phyloP scores from a whole-genome alignment of 768 basidiomycete genomes.

The Auriscalpium vulgare region DNA sequence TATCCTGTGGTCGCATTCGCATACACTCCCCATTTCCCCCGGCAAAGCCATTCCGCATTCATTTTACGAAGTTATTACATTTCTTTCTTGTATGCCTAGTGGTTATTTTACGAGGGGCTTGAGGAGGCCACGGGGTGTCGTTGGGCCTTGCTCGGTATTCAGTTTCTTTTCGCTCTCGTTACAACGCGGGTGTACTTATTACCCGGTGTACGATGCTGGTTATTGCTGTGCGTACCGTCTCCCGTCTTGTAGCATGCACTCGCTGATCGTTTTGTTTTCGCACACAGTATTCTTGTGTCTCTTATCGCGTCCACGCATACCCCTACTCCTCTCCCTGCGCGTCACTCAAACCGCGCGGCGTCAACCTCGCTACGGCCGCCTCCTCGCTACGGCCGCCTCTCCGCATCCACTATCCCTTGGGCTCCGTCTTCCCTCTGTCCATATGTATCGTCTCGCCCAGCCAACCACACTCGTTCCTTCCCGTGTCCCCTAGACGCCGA shows the following conservation, averaged over 20 bases:
- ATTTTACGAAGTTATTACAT: conserved; percentile 14
- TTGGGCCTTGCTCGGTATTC: not conserved
- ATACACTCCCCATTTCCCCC: conserved; percentile 5
- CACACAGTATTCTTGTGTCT: not conserved
- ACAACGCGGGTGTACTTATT: not conserved
- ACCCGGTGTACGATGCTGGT: conserved; percentile 12
- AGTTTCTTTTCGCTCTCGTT: conserved; percentile 6
- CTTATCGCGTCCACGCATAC: conserved; percentile 2
- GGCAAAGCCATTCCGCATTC: conserved; percentile 3
- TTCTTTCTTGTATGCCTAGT: conserved; percentile 12
- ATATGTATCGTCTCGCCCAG: not conserved
- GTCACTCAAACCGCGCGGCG: not conserved
- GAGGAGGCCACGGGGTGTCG: conserved; percentile 3
- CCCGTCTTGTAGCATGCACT: not conserved
- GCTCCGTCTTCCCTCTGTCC: not conserved
- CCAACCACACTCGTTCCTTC: not conserved
- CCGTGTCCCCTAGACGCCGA: not conserved
- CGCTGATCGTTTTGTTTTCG: not conserved
- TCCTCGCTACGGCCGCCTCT: not conserved
- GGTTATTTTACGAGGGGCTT: conserved; percentile 3
- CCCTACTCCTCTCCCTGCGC: not conserved
- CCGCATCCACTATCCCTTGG: not conserved
- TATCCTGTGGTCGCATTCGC: not conserved
- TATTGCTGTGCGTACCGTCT: conserved; percentile 8
- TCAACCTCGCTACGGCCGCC: too few relatives aligned